Evolutionary conservation across 2,329 filamentous ascomycete species (phyloP).

Genomic region (Colletotrichum somersetense): DNA sequence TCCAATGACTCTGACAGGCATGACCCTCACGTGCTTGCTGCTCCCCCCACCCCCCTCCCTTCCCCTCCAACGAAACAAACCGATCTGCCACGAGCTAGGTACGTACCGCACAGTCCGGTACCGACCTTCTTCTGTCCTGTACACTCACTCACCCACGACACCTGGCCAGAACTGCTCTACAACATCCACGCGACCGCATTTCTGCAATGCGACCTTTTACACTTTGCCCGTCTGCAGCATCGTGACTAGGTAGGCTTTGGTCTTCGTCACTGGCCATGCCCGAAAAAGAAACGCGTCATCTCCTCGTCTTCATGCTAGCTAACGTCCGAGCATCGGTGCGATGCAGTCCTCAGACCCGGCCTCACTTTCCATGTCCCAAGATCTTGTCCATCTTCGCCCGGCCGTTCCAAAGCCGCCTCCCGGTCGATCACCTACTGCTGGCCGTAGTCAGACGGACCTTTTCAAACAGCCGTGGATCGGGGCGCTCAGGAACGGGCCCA

Average conservation of each 20-base stretch:
- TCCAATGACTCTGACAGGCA: constrained; percentile 1
- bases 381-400: background rate
- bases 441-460: constrained; percentile 7
- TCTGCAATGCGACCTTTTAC: constrained; percentile 4
- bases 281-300: constrained; percentile 3
- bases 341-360: constrained; percentile 11
- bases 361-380: background rate
- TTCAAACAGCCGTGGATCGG: constrained; percentile 13
- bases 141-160: background rate
- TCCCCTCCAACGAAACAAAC: background rate
- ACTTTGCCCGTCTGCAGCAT: constrained; percentile 1
- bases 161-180: background rate
- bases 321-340: background rate
- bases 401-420: constrained; percentile 8
- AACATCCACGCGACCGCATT: constrained; percentile 3
- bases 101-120: background rate
- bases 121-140: background rate
- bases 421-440: background rate
- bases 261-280: background rate
- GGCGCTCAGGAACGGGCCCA: constrained; percentile 18
- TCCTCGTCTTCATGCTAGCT: background rate
- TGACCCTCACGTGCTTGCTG: constrained; percentile 30
- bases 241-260: constrained; percentile 5
- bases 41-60: background rate
- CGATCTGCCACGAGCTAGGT: too few relatives aligned